Percentiles rank a stretch among this genome's conserved stretches.
Conservation (phyloP, 148 eudicot species). For the Vaccinium vitisidaea region DNA sequence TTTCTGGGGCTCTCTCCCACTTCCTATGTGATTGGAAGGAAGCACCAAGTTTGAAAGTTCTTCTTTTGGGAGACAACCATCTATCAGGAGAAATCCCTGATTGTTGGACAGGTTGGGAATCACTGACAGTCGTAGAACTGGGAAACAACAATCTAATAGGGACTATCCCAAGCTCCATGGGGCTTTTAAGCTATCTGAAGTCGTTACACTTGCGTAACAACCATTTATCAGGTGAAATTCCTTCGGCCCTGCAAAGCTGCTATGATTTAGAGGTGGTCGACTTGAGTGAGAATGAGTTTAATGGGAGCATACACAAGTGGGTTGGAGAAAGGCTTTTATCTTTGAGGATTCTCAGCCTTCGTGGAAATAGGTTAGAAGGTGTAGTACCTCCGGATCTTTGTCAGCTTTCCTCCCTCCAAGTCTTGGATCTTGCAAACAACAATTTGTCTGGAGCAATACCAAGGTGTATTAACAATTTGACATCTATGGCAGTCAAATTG, state of each 20-base stretch:
- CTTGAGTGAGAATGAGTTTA: conserved; percentile 18
- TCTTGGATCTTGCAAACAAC: conserved; percentile 15
- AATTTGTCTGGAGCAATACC: not conserved
- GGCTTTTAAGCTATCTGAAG: not conserved
- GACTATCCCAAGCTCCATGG: conserved; percentile 23
- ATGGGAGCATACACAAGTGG: conserved; percentile 23
- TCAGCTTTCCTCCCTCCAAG: conserved; percentile 11
- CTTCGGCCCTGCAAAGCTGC: conserved; percentile 12
- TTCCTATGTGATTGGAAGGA: conserved; percentile 1
- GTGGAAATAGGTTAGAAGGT: not conserved
- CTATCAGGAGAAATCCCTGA: conserved; percentile 25
- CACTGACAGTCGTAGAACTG: not conserved
- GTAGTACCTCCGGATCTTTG: conserved; percentile 2
- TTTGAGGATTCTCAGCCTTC: conserved; percentile 2
- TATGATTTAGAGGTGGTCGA: not conserved
- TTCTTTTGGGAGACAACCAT: conserved; percentile 9
- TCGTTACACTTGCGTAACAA: conserved; percentile 20
- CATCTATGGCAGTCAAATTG: conserved; percentile 5
- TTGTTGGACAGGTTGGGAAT: not conserved
- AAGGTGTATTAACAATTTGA: conserved; percentile 10
- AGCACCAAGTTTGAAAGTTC: not conserved
- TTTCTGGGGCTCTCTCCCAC: not conserved
- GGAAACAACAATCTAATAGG: conserved; percentile 24
- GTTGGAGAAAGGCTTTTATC: not conserved
- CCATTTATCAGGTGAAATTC: conserved; percentile 21